Evolutionary conservation across 2,329 filamentous ascomycete species (phyloP), one percentile per base, ranked within the genome.

Genomic region (Fusarium virguliforme): DNA sequence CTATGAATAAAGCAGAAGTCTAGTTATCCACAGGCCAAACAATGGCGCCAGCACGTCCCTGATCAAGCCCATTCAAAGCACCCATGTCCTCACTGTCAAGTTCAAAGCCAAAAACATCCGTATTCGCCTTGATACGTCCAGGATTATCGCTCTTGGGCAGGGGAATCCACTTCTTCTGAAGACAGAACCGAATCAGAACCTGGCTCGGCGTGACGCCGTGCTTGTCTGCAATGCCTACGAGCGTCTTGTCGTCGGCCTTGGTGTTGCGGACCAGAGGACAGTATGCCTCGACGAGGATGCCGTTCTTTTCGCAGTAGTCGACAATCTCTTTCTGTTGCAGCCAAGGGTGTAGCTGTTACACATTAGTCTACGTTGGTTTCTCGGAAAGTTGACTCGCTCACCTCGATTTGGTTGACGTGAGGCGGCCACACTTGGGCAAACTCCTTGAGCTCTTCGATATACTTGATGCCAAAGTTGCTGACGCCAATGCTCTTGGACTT

Each of bases 371-470:
- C 34, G 6, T 12, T 3, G 22, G 2, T 46, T 4, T 6, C 12
- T n/a, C 4, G 0, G 4, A 6, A 0, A 4, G 78, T 9, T 5
- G 4, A 1, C 4, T 12, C 12, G 28, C 83, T 71, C 76, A 90
- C 89, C 85, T 92, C 90, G 62, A 93, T 88, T 77, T 94, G 91
- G 75, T 92, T 92, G 7, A 91, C 89, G 6, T 88, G 87, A 9
- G 91, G 91, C 40, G 90, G 91, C 86, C 87, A 92, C 4, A 89
- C 82, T 62, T 85, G 86, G 26, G 89, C 90, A 75, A 87, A 90
- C 22, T 78, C 75, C 79, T 88, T 91, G 81, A 93, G 82, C 75
- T 90, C 88, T 74, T 93, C 88, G 37, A 94, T 88, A 72, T 92
- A 88, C 53, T 85, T 85, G 62, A 90, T 86, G 3, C 90, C 90